These are phyloP conservation scores for Calamus simplicifolius DNA, from an alignment of 176 grass and related monocot genomes.

Conservation along the genomic window DNA sequence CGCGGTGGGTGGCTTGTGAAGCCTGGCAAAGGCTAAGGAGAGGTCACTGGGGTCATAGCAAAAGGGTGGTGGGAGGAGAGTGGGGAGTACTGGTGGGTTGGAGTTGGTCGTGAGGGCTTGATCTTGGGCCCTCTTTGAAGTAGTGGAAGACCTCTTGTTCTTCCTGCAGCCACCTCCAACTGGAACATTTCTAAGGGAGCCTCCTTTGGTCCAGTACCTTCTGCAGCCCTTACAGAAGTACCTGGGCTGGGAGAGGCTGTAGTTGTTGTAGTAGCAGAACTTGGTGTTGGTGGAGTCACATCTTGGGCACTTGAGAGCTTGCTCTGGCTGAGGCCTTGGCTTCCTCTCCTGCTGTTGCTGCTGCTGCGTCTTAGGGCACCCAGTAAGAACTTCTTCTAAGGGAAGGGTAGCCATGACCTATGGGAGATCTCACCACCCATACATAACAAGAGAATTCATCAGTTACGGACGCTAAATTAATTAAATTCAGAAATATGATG, in stretches of 20 bases:
- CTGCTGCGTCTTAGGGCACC: constrained; percentile 8
- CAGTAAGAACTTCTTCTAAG: background rate
- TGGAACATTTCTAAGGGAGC: constrained; percentile 21
- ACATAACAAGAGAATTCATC: too few relatives aligned
- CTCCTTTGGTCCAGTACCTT: constrained; percentile 23
- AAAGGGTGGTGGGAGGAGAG: background rate
- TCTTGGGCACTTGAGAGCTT: constrained; percentile 67
- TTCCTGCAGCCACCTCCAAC: constrained; percentile 23
- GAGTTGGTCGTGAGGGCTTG: constrained; percentile 1
- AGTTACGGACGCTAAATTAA: too few relatives aligned
- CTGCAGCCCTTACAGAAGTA: constrained; percentile 27
- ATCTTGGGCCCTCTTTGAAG: constrained; percentile 1
- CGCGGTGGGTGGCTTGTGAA: background rate
- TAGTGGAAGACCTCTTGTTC: constrained; percentile 9
- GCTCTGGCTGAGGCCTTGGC: constrained; percentile 13
- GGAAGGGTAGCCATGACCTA: constrained; percentile 3
- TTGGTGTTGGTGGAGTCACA: constrained; percentile 92
- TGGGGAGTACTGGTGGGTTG: background rate
- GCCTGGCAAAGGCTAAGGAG: constrained; percentile 13
- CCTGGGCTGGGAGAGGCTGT: constrained; percentile 79
- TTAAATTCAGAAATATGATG: too few relatives aligned
- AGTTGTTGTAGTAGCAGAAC: constrained; percentile 99
- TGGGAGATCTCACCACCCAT: background rate
- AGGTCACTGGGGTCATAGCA: constrained; percentile 16
- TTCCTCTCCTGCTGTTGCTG: background rate